Conservation (phyloP, 2,329 filamentous ascomycete genomes). For the Oidium heveae region DNA sequence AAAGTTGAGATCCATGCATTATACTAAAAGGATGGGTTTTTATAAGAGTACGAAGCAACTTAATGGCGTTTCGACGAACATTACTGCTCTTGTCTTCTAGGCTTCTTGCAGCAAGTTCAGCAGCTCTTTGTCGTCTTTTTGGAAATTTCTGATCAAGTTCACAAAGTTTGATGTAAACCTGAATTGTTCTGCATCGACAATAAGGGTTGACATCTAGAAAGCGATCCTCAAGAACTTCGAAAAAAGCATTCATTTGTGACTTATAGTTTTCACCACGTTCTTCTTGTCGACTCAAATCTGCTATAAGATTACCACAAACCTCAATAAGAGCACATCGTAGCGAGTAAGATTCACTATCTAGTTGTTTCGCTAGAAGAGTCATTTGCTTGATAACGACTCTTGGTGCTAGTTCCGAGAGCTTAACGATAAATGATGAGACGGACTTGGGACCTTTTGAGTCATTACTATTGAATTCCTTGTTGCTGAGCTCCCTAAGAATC, state of each 20-base stretch:
- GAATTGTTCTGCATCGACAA: conserved; percentile 71
- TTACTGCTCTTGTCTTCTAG: conserved; percentile 97
- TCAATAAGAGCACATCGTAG: conserved; percentile 84
- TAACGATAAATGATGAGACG: conserved; percentile 78
- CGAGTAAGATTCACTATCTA: conserved; percentile 94
- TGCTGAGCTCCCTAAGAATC: conserved; percentile 77
- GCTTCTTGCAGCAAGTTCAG: conserved; percentile 68
- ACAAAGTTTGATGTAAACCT: conserved; percentile 78
- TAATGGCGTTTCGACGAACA: conserved; percentile 83
- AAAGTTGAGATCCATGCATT: conserved; percentile 70
- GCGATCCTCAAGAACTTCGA: conserved; percentile 84
- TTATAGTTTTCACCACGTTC: conserved; percentile 84
- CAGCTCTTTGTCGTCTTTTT: conserved; percentile 66
- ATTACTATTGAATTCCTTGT: conserved; percentile 94
- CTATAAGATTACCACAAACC: conserved; percentile 86
- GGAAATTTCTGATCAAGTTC: conserved; percentile 92
- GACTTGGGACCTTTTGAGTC: conserved; percentile 91
- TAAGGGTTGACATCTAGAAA: conserved; percentile 96
- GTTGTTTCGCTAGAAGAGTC: conserved; percentile 75
- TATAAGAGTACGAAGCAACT: conserved; percentile 65
- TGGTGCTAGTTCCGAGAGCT: conserved; percentile 76
- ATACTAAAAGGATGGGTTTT: conserved; percentile 86
- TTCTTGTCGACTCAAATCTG: conserved; percentile 71
- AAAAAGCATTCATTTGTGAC: conserved; percentile 86
- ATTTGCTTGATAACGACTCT: conserved; percentile 92